Base-by-base conservation (phyloP, 257 asterid species). In the Nicotiana obtusifolia region DNA sequence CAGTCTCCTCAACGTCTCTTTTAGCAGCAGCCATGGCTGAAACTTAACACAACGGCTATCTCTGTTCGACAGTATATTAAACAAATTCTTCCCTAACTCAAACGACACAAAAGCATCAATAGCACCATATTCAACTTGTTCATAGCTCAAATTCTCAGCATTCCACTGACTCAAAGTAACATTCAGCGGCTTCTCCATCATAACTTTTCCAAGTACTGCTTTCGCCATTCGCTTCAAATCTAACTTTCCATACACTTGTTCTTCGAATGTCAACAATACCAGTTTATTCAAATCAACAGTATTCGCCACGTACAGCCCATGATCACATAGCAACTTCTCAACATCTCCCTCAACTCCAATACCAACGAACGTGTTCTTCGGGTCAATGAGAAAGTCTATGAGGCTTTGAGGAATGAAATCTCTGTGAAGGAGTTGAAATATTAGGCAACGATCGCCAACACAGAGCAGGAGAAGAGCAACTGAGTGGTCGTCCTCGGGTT, bases 81-180 rank as follows among this genome's bases (percentile, higher is more conserved):
- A 24, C 60, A 77, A 13, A 1, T 56, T 35, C 3, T 1, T 77
- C 0, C 71, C 88, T 53, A 86, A 83, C 28, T 13, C 82, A 53
- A 24, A 77, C 1, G 88, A 86, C 19, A 80, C 76, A 83, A 54
- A 81, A 24, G 82, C 89, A 81, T 86, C 87, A 26, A 77, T 81
- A 10, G 83, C 79, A 77, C 80, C 80, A 78, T 86, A 86, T 84
- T 86, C 84, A 77, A 86, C 19, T 80, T 86, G 89, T 66, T 83
- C 65, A 64, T 59, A 28, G 10, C 71, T 11, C 64, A 83, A 60
- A 5, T 5, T 64, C 69, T 80, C 80, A 0, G 61, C 82, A 41
- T 83, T 81, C 89, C 89, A 83, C 1, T 86, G 44, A 41, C 88
- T 86, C 54, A 69, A 44, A 20, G 83, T 66, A 10, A 83, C 84